Conservation (phyloP, 2,329 filamentous ascomycete genomes). For the Teratosphaeriaceae sp. region DNA sequence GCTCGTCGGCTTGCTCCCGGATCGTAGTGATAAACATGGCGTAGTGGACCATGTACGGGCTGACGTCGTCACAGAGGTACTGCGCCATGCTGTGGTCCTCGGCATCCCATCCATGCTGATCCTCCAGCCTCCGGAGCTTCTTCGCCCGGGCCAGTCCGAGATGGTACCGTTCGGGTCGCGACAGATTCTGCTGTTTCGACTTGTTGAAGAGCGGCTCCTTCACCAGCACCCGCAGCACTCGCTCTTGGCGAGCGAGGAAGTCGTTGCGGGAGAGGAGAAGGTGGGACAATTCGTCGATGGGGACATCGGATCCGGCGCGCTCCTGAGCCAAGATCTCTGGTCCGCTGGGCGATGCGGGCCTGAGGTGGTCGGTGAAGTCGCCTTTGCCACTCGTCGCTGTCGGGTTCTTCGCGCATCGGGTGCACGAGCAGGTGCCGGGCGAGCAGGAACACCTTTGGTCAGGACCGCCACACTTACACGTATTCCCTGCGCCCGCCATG, state of each 20-base stretch:
- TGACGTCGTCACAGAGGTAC: constrained; percentile 49
- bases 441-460: neutral
- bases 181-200: constrained; percentile 44
- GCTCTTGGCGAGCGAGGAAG: constrained; percentile 43
- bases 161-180: constrained; percentile 46
- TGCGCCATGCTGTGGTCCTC: constrained; percentile 47
- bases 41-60: constrained; percentile 46
- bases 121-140: constrained; percentile 40
- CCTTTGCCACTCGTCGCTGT: constrained; percentile 34
- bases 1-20: constrained; percentile 42
- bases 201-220: constrained; percentile 46
- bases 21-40: constrained; percentile 49
- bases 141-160: constrained; percentile 48
- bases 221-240: constrained; percentile 39
- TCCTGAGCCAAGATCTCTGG: constrained; percentile 41
- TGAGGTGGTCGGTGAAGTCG: constrained; percentile 46
- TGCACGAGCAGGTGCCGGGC: neutral
- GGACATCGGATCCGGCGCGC: constrained; percentile 38
- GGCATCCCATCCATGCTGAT: constrained; percentile 41
- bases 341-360: constrained; percentile 39
- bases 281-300: constrained; percentile 38
- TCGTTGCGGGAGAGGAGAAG: constrained; percentile 43
- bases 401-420: neutral
- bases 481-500: no score
- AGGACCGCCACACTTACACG: neutral